Evolutionary conservation across 495 filamentous ascomycete species (phyloP), one percentile per base, ranked within the genome.

Genomic region (Cercophora scortea): DNA sequence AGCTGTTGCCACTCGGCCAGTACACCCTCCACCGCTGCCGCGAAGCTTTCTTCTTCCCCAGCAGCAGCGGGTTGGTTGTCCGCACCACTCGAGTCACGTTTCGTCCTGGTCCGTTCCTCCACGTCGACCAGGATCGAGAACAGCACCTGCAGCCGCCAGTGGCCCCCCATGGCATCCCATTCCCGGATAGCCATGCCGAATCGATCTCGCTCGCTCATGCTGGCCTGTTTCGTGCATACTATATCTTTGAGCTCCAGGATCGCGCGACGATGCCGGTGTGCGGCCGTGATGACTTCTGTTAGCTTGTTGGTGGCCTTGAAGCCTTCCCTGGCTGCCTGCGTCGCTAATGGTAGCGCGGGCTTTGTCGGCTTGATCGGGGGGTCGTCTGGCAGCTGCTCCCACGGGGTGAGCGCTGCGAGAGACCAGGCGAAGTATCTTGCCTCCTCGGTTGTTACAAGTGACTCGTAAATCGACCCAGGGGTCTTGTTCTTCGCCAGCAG

Each of bases 291-390:
- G 8, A 90, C 59, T 39, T 78, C 79, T 33, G 72, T 75, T 0
- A 86, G 69, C 64, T 86, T 94, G 56, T 88, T 93, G 10, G 85
- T 76, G 8, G 82, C 78, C 55, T 85, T 90, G 56, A 96, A 80
- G 8, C 92, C 89, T 63, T 95, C 90, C 42, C 83, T 73, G 6
- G 78, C 86, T 8, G 74, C 79, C 45, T 80, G 78, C 19, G 75
- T 76, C 32, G 74, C 75, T 18, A 79, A 76, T 8, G 69, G 67
- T 25, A 61, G 56, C 51, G 76, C 82, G 18, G 64, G 66, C 57
- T 74, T 78, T 4, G 60, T 58, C 7, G 60, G 50, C 45, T 69
- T 77, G 6, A 58, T 12, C 36, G 66, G 61, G 18, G 63, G 57
- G 45, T 78, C 58, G 39, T 70, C 61, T 4, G 78, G 74, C 1